Conservation (phyloP, 1,284 basidiomycete species). For the Cryptococcus sp. region DNA sequence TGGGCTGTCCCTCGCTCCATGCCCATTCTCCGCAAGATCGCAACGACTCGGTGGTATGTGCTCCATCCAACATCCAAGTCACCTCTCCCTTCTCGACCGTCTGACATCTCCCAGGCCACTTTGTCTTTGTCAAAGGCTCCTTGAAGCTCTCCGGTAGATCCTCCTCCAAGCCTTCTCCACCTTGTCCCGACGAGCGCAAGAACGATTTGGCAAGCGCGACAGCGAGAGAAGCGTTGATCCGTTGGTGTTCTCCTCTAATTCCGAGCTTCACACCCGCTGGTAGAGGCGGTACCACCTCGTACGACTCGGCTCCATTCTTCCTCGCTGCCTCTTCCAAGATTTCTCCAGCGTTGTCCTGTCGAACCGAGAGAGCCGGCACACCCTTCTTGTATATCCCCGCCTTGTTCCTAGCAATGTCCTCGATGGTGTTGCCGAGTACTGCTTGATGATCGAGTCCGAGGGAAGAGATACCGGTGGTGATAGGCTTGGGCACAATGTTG, state of each 20-base stretch:
- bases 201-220: conserved; percentile 69
- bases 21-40: conserved; percentile 79
- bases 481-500: conserved; percentile 85
- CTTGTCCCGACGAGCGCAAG: conserved; percentile 48
- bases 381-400: conserved; percentile 92
- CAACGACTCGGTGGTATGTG: conserved; percentile 89
- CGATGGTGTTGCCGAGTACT: conserved; percentile 81
- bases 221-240: conserved; percentile 84
- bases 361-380: conserved; percentile 77
- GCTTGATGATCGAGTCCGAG: conserved; percentile 91
- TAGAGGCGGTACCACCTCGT: conserved; percentile 33
- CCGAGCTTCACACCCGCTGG: conserved; percentile 52
- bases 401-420: conserved; percentile 92
- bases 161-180: conserved; percentile 18
- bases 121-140: conserved; percentile 62
- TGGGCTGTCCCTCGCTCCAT: conserved; percentile 31
- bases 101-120: conserved; percentile 98
- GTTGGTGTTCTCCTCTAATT: conserved; percentile 82
- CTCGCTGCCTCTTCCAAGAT: conserved; percentile 63
- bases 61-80: conserved; percentile 91
- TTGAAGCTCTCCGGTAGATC: conserved; percentile 56
- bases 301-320: conserved; percentile 54
- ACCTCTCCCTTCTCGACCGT: conserved; percentile 60
- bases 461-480: conserved; percentile 83
- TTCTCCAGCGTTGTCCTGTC: conserved; percentile 59